Evolutionary conservation across 2,329 filamentous ascomycete genomes (phyloP), one percentile per base, ranked within the genome.

Genomic region (Botrytis fabae): DNA sequence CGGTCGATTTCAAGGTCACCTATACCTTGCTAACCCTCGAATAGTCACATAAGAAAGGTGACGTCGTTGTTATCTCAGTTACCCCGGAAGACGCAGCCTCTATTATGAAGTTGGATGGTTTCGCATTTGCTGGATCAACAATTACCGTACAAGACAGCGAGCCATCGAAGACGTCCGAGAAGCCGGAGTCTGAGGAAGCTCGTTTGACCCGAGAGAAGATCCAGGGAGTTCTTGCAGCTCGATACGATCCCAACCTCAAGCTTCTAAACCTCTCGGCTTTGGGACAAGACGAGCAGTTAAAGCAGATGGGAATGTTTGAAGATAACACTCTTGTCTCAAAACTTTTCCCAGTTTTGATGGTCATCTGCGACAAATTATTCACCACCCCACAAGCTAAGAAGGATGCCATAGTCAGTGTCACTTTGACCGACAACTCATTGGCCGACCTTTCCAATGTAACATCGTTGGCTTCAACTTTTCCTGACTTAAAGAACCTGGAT

Each of bases 311-410:
- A 54, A 66, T 92, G 95, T 62, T 68, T 79, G 94, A 97, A 80
- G 88, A 90, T 75, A 89, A 85, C 74, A 88, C 87, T 73, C 89
- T 91, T 5, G 76, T 78, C 18, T 75, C 77, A n/a, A 99, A 98
- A 81, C 93, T 97, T 75, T 98, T 98, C 83, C 93, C 93, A 70
- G 95, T 93, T 1, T 86, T 98, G 75, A 97, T 98, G 93, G 90
- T 89, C 74, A 90, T 98, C 64, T 94, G 93, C 81, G 91, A 97
- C 70, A 85, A 89, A 74, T 87, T 92, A 28, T 97, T 97, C 84
- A 90, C 91, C 77, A 91, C 88, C 2, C 80, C 87, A 20, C 86
- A 91, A 74, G 90, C 92, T 68, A 95, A 95, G 81, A 88, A 90
- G 68, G 91, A 94, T 64, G 91, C 92, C 7, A 91, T 99, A 66